Evolutionary conservation across 2,329 filamentous ascomycete species (phyloP), one percentile per base, ranked within the genome.

Genomic region (Penicillium sp.): DNA sequence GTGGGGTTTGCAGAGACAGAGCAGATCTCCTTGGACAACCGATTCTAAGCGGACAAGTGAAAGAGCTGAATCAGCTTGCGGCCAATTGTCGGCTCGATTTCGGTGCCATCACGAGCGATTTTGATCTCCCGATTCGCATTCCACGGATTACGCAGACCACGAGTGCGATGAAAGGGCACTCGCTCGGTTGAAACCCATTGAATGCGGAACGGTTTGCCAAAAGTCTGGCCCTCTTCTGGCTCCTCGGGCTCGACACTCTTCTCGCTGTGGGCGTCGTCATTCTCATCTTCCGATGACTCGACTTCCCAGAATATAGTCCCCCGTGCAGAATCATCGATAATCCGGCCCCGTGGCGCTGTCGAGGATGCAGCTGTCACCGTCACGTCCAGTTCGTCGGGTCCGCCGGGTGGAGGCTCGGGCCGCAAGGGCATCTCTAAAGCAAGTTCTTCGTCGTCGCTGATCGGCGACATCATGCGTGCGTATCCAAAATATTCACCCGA

Each of bases 261-360:
- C 23, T 73, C 69, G 18, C 60, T 63, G 13, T 73, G 71, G 1
- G 63, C 69, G 4, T 77, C 71, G 6, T 66, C 68, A 6, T 68
- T 67, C 10, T 66, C 68, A 16, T 77, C 76, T 10, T 70, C 66
- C 1, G 85, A 85, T 0, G 79, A 73, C 46, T 93, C 87, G 7
- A 87, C 87, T 71, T 97, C 93, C 93, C 93, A 97, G 67, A 97
- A 97, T 38, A 97, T 96, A 0, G 92, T 97, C 0, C 93, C 93
- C n/a, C 93, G 83, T 0, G 90, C 88, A 4, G 90, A 92, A 69
- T 97, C 93, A 66, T 96, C 91, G 43, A 97, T 93, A 55, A 97
- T 95, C 51, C 86, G 85, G 23, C 93, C 93, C 65, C 83, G 87
- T 0, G 92, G 92, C 2, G 89, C 88, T 47, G 81, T 87, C 44